phyloP scores from a whole-genome alignment of 2,329 filamentous ascomycete species.

The Diaporthe ampelina region DNA sequence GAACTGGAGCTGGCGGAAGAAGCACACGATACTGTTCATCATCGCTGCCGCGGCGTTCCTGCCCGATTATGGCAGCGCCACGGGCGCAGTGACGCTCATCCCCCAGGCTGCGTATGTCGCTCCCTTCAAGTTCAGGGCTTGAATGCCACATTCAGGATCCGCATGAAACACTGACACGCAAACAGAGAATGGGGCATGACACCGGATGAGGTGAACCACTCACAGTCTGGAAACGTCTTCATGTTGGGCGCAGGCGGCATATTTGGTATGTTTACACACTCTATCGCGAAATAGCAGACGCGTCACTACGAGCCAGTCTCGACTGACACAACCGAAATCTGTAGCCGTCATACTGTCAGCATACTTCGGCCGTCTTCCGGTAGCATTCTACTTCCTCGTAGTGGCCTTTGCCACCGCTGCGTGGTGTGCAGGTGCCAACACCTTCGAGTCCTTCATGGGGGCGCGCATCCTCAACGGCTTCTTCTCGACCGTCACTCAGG shows the following conservation, averaged over 20 bases:
- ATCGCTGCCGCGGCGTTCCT: slow-evolving; percentile 61
- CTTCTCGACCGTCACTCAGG: slow-evolving; percentile 61
- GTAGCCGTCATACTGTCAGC: slow-evolving; percentile 56
- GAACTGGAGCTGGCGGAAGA: slow-evolving; percentile 65
- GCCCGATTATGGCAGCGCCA: slow-evolving; percentile 63
- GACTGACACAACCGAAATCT: slow-evolving; percentile 6
- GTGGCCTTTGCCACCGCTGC: slow-evolving; percentile 55
- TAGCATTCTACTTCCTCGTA: slow-evolving; percentile 58
- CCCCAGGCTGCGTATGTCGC: slow-evolving; percentile 56
- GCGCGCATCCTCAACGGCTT: slow-evolving; percentile 63
- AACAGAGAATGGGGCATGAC: slow-evolving; percentile 61
- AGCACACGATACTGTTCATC: slow-evolving; percentile 63
- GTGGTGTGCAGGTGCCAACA: slow-evolving; percentile 60
- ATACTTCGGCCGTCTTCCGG: slow-evolving; percentile 60
- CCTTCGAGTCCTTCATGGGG: slow-evolving; percentile 62
- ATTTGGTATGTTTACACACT: slow-evolving; percentile 48
- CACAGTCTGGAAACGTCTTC: slow-evolving; percentile 66
- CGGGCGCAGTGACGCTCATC: slow-evolving; percentile 58
- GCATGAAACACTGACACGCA: neutral
- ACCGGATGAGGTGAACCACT: slow-evolving; percentile 64
- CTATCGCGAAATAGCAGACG: too few relatives aligned
- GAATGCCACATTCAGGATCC: too few relatives aligned
- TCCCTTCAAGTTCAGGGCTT: neutral
- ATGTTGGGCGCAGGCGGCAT: slow-evolving; percentile 61
- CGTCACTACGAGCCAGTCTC: neutral